phyloP scores from a whole-genome alignment of 805 yeast genomes.

The Candida vaughaniae region DNA sequence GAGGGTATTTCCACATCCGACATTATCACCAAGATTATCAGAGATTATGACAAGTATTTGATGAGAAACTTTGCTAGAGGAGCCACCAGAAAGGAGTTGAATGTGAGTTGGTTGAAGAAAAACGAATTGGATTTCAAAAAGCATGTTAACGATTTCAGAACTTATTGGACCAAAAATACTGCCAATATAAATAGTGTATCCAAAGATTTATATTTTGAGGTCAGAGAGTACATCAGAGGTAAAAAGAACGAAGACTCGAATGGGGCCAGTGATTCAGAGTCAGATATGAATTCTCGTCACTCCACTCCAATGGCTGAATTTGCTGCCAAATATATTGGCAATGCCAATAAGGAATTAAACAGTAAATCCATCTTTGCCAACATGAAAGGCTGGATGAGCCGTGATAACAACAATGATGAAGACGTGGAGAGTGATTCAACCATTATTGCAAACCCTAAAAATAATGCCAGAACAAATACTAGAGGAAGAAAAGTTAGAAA shows the following conservation, averaged over 20 bases:
- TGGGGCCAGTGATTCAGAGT: slow-evolving; percentile 28
- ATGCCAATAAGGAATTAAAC: slow-evolving; percentile 42
- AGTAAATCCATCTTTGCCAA: slow-evolving; percentile 37
- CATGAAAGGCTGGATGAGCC: slow-evolving; percentile 42
- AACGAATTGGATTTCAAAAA: slow-evolving; percentile 93
- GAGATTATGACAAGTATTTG: slow-evolving; percentile 94
- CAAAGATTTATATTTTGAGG: slow-evolving; percentile 80
- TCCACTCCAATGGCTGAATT: slow-evolving; percentile 64
- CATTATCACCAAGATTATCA: slow-evolving; percentile 89
- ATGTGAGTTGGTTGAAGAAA: slow-evolving; percentile 96
- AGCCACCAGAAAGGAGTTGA: slow-evolving; percentile 92
- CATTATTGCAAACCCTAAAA: slow-evolving; percentile 12
- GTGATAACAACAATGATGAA: slow-evolving; percentile 32
- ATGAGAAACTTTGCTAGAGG: slow-evolving; percentile 98
- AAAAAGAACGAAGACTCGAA: slow-evolving; percentile 30
- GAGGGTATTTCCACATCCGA: slow-evolving; percentile 96
- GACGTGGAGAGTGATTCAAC: slow-evolving; percentile 17
- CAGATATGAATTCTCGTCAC: slow-evolving; percentile 22
- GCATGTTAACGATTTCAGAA: slow-evolving; percentile 83
- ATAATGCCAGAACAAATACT: slow-evolving; percentile 1
- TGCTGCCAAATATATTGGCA: slow-evolving; percentile 63
- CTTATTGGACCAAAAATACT: slow-evolving; percentile 78
- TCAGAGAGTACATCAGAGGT: slow-evolving; percentile 66
- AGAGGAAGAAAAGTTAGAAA: slow-evolving; percentile 13
- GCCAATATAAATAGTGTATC: slow-evolving; percentile 68